Evolutionary conservation across 768 basidiomycete genomes (phyloP), one percentile per base, ranked within the genome.

Genomic region (Rhizopogon roseolus): DNA sequence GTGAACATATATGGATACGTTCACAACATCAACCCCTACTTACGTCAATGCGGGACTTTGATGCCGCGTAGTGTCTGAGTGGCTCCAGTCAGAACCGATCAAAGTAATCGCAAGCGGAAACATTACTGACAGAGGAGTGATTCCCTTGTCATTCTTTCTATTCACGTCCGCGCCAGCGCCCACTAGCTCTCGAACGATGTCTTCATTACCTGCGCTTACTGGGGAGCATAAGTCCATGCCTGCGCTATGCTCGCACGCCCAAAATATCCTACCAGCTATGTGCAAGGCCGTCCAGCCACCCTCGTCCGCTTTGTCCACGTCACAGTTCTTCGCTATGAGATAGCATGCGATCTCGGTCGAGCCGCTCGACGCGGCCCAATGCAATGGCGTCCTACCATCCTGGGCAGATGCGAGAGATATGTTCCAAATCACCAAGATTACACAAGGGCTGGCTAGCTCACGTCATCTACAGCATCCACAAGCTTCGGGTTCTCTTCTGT

Each of bases 61-160:
- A 96, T 42, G 93, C 93, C 28, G 93, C 92, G 64, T 96, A 96
- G 70, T 95, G 92, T 62, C 93, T 96, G 53, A 66, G 29, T 5
- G 48, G 32, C 17, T 5, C 2, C 19, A 54, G 9, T 56, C 4
- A 5, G 10, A 22, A 32, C 44, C 1, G 7, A 2, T 1, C 45
- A 22, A 39, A 42, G 34, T 19, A n/a, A 32, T 32, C 13, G 29
- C 22, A 9, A 50, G 49, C 46, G 3, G 53, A 29, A 50, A 43
- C 39, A 17, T 48, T 22, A 71, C 88, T 67, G 68, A 94, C 93
- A 97, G 66, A 37, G 93, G 81, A 3, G 87, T 90, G 27, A 93
- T 69, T 9, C 92, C 91, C 69, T 93, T 93, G 63, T 86, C 82
- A 60, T 92, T 95, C 64, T 71, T 80, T 64, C 78, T 84, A 53